Percentiles rank a stretch among this genome's conserved stretches.
Evolutionary conservation across 495 filamentous ascomycete genomes (phyloP).

Genomic region (Peziza echinospora): DNA sequence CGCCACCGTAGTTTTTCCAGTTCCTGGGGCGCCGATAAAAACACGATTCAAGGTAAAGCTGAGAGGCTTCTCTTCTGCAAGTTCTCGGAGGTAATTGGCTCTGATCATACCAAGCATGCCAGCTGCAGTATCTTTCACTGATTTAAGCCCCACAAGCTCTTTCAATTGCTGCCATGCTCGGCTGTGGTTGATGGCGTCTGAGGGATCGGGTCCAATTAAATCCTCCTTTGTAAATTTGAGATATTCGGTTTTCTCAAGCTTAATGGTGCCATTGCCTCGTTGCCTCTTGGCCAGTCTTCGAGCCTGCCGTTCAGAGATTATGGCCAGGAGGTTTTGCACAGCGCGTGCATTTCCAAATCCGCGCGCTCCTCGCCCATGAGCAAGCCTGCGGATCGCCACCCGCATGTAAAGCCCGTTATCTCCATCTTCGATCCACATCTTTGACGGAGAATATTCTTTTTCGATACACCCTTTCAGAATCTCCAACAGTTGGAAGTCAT

Average conservation of each 20-base stretch:
- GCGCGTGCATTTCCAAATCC: slow-evolving; percentile 57
- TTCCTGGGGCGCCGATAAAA: slow-evolving; percentile 47
- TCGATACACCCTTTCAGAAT: slow-evolving; percentile 26
- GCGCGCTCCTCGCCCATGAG: slow-evolving; percentile 36
- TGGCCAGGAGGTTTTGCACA: slow-evolving; percentile 36
- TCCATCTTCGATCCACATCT: slow-evolving; percentile 41
- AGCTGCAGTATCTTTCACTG: slow-evolving; percentile 40
- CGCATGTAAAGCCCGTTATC: slow-evolving; percentile 40
- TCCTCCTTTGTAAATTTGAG: slow-evolving; percentile 32
- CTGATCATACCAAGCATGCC: slow-evolving; percentile 36
- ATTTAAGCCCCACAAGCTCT: slow-evolving; percentile 33
- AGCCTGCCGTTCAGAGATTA: slow-evolving; percentile 36
- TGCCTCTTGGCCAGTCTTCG: slow-evolving; percentile 24
- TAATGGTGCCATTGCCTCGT: background rate
- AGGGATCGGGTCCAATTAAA: slow-evolving; percentile 45
- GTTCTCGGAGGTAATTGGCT: slow-evolving; percentile 39
- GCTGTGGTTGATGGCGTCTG: slow-evolving; percentile 26
- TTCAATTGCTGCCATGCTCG: slow-evolving; percentile 39
- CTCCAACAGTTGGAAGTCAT: slow-evolving; percentile 25
- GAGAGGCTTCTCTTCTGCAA: slow-evolving; percentile 33
- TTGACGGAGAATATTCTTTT: slow-evolving; percentile 26
- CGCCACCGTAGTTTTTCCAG: slow-evolving; percentile 52
- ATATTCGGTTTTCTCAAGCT: background rate
- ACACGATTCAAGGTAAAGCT: slow-evolving; percentile 41
- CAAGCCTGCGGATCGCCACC: slow-evolving; percentile 40